Evolutionary conservation across 2,329 filamentous ascomycete species (phyloP).

Genomic region (Aspergillus tamarii): DNA sequence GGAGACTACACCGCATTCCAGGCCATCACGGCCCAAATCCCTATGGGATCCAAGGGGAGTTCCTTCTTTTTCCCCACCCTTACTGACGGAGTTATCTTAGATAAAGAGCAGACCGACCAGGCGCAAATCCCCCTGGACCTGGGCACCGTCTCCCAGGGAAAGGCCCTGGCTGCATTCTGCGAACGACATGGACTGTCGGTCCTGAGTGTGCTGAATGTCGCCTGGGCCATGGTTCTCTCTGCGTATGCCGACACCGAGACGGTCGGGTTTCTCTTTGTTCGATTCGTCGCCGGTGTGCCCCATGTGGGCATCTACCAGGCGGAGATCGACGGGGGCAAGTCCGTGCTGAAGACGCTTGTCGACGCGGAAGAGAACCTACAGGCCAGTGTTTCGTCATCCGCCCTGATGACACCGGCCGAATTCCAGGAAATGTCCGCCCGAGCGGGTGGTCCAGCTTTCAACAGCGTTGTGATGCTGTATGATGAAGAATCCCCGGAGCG

Average conservation of each 20-base stretch:
- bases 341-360: not conserved
- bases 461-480: slow-evolving; percentile 2
- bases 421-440: not conserved
- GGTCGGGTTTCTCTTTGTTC: slow-evolving; percentile 3
- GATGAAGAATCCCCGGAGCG: not conserved
- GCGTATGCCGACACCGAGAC: not conserved
- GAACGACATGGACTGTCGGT: not conserved
- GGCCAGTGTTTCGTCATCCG: not conserved
- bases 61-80: not conserved
- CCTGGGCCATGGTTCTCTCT: slow-evolving; percentile 7
- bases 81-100: not conserved
- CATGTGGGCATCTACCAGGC: not conserved
- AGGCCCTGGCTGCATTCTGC: not conserved
- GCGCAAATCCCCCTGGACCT: not conserved
- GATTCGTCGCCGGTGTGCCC: not conserved
- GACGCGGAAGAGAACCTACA: not conserved
- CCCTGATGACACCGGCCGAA: not conserved
- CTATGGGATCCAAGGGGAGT: not conserved
- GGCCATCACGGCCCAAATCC: not conserved
- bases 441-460: not conserved
- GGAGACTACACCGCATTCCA: not conserved
- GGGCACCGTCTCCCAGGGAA: not conserved
- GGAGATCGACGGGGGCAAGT: not conserved
- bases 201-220: not conserved
- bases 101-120: not conserved